A percentile compares a stretch with the other conserved stretches of the same genome.
These are phyloP conservation scores for Dorcoceras hygrometricum DNA, from an alignment of 257 asterid species.

Conservation along the genomic window DNA sequence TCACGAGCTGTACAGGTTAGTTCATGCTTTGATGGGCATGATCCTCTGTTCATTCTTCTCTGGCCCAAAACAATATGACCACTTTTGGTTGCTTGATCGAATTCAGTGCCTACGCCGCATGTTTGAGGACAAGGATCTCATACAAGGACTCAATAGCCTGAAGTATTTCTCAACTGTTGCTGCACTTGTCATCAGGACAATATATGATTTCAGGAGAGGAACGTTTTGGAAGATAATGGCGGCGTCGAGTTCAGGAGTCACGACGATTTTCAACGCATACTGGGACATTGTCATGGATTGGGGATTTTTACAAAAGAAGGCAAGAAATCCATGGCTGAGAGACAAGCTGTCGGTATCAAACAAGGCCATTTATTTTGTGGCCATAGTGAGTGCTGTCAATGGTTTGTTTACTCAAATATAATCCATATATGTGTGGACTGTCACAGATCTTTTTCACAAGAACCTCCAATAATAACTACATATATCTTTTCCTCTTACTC, in stretches of 20 bases:
- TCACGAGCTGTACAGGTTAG: constrained; percentile 61
- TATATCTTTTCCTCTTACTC: not conserved
- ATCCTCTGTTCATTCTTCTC: not conserved
- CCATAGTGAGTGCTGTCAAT: constrained; percentile 52
- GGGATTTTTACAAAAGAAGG: constrained; percentile 30
- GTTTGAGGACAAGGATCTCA: constrained; percentile 46
- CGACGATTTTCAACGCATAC: too few relatives aligned
- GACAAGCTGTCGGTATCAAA: constrained; percentile 64
- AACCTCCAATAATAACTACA: too few relatives aligned
- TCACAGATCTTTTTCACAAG: not conserved
- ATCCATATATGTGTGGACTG: not conserved
- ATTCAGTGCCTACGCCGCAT: constrained; percentile 66
- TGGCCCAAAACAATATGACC: not conserved
- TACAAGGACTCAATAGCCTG: constrained; percentile 50
- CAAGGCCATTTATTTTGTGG: constrained; percentile 61
- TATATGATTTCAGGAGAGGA: constrained; percentile 29
- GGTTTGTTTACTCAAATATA: not conserved
- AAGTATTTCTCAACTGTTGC: constrained; percentile 61
- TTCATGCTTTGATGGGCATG: not conserved
- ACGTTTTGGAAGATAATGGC: constrained; percentile 48
- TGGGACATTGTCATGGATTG: too few relatives aligned
- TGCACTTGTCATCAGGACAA: constrained; percentile 67
- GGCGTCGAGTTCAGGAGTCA: constrained; percentile 4
- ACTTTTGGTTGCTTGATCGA: not conserved
- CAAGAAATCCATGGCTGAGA: constrained; percentile 77